These are phyloP conservation scores for Pseudohyphozyma bogoriensis DNA, from an alignment of 768 basidiomycete genomes.

Conservation along the genomic window DNA sequence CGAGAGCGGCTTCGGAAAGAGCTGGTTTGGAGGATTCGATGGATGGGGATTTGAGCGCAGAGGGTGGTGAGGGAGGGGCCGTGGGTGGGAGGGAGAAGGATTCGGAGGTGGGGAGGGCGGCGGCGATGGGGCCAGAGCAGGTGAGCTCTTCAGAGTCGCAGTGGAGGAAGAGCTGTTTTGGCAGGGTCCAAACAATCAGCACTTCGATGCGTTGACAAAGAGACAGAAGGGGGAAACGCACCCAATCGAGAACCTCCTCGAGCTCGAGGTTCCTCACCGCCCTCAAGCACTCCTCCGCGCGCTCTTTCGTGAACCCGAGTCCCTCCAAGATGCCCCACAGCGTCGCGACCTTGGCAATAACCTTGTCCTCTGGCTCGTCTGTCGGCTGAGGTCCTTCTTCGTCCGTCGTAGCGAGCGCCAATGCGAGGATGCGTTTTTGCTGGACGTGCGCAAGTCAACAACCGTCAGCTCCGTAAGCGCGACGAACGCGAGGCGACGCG, in stretches of 20 bases:
- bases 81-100: slow-evolving; percentile 6
- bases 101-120: slow-evolving; percentile 18
- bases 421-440: slow-evolving; percentile 26
- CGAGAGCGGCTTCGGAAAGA: background rate
- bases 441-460: too few relatives aligned
- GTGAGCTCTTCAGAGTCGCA: slow-evolving; percentile 54
- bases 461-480: background rate
- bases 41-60: background rate
- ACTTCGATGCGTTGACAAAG: background rate
- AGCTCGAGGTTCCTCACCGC: slow-evolving; percentile 57
- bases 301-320: slow-evolving; percentile 60
- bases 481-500: slow-evolving; percentile 31
- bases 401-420: background rate
- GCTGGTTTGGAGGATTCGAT: background rate
- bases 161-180: slow-evolving; percentile 53
- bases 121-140: slow-evolving; percentile 26
- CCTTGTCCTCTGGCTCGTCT: slow-evolving; percentile 61
- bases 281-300: slow-evolving; percentile 61
- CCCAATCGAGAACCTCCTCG: slow-evolving; percentile 91
- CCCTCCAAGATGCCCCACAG: slow-evolving; percentile 71
- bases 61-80: background rate
- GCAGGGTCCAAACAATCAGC: background rate
- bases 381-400: slow-evolving; percentile 32
- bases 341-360: slow-evolving; percentile 57
- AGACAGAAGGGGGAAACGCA: slow-evolving; percentile 38